phyloP scores from a whole-genome alignment of 2,329 filamentous ascomycete species.

The Fusarium sp. region DNA sequence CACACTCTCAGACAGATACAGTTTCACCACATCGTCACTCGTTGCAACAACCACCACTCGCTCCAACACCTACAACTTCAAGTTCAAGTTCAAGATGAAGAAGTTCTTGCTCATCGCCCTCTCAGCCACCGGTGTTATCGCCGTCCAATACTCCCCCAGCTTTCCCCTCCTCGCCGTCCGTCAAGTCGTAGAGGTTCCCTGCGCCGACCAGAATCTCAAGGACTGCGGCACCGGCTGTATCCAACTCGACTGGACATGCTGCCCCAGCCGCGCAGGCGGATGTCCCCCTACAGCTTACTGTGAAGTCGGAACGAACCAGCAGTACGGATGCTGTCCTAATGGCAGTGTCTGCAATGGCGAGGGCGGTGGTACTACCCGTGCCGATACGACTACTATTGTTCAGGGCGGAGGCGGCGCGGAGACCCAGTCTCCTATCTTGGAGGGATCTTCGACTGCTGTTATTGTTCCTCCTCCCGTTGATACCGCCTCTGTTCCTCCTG shows the following conservation, averaged over 20 bases:
- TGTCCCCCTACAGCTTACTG: slow-evolving; percentile 41
- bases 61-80: neutral
- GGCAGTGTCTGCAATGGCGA: slow-evolving; percentile 42
- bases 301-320: slow-evolving; percentile 38
- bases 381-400: slow-evolving; percentile 15
- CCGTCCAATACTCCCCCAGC: slow-evolving; percentile 17
- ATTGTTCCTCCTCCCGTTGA: slow-evolving; percentile 4
- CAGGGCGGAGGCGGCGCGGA: neutral
- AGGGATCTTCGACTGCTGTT: slow-evolving; percentile 13
- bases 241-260: slow-evolving; percentile 43
- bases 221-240: slow-evolving; percentile 47
- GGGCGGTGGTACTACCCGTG: slow-evolving; percentile 37
- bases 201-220: slow-evolving; percentile 35
- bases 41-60: neutral
- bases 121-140: slow-evolving; percentile 31
- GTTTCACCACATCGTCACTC: neutral
- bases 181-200: slow-evolving; percentile 36
- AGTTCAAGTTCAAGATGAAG: slow-evolving; percentile 30
- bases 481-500: neutral
- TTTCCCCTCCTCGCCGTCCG: slow-evolving; percentile 33
- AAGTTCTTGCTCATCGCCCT: slow-evolving; percentile 40
- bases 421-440: slow-evolving; percentile 7
- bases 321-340: slow-evolving; percentile 45
- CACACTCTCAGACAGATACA: neutral
- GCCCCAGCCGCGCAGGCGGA: slow-evolving; percentile 42